phyloP scores from a whole-genome alignment of 106 monocot species.

The Dioscorea zingiberensis region DNA sequence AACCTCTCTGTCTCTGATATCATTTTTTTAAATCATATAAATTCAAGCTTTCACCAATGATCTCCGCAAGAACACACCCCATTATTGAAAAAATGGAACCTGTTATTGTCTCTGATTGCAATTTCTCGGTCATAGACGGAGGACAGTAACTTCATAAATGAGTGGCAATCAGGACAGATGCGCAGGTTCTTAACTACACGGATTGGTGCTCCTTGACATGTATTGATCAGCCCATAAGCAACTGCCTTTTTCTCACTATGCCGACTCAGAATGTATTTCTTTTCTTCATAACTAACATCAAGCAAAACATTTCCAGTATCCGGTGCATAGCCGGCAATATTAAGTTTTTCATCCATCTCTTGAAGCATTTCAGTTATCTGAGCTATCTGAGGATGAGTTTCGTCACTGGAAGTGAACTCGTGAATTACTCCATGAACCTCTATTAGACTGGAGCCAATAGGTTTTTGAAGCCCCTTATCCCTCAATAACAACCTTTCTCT shows the following conservation, averaged over 20 bases:
- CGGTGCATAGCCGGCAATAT: constrained; percentile 12
- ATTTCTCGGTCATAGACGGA: constrained; percentile 3
- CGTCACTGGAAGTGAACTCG: constrained; percentile 16
- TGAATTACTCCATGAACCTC: constrained; percentile 14
- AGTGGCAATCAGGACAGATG: constrained; percentile 21
- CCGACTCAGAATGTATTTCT: constrained; percentile 13
- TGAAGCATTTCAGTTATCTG: constrained; percentile 23
- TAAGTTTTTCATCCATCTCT: constrained; percentile 17
- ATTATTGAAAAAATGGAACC: constrained; percentile 5
- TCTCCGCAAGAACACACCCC: constrained; percentile 7
- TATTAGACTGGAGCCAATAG: constrained; percentile 9
- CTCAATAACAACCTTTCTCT: constrained; percentile 9
- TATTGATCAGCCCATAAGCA: constrained; percentile 32
- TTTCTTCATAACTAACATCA: constrained; percentile 22
- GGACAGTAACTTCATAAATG: constrained; percentile 6
- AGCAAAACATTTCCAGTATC: constrained; percentile 20
- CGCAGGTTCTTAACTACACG: constrained; percentile 23
- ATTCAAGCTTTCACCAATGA: background rate
- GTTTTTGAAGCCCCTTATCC: constrained; percentile 11
- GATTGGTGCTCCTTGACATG: constrained; percentile 5
- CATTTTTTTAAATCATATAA: too few species aligned
- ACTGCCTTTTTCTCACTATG: constrained; percentile 42
- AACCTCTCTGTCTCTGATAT: too few species aligned
- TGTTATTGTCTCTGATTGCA: constrained; percentile 4
- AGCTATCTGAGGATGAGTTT: constrained; percentile 18